A percentile compares a stretch with the other conserved stretches of the same genome.
These are phyloP conservation scores for Bremia lactucae DNA, from an alignment of 352 stramenopile species.

Conservation along the genomic window DNA sequence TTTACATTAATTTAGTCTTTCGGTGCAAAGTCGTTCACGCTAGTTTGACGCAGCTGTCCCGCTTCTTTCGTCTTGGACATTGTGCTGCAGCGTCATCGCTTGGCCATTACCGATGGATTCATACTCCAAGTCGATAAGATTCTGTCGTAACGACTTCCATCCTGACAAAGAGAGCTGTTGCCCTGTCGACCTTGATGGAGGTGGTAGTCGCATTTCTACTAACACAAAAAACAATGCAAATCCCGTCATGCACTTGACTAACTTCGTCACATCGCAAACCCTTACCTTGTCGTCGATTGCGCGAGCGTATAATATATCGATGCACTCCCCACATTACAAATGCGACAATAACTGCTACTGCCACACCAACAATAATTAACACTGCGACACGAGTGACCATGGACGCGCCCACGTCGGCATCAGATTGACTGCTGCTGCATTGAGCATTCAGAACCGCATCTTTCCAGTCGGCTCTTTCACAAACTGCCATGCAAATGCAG, in stretches of 20 bases:
- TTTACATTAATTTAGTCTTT: too few relatives aligned
- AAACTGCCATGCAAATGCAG: conserved; percentile 33
- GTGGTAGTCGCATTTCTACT: too few relatives aligned
- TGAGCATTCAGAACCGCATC: conserved; percentile 19
- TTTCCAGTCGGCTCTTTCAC: conserved; percentile 21
- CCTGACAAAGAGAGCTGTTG: conserved; percentile 33
- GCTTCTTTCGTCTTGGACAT: too few relatives aligned
- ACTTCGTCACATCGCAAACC: not conserved
- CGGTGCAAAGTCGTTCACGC: too few relatives aligned
- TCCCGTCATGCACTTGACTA: not conserved
- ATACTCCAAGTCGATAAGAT: conserved; percentile 41
- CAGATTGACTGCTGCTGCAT: conserved; percentile 5
- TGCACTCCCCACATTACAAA: conserved; percentile 18
- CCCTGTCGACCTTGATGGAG: conserved; percentile 17
- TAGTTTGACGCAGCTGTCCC: too few relatives aligned
- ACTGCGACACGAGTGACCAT: conserved; percentile 18
- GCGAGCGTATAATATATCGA: conserved; percentile 4
- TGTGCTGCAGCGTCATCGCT: conserved; percentile 6
- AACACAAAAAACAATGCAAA: too few relatives aligned
- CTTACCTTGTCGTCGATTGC: conserved; percentile 6
- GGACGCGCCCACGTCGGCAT: conserved; percentile 3
- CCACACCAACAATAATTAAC: conserved; percentile 16
- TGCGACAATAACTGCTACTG: conserved; percentile 13
- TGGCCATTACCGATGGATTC: conserved; percentile 11
- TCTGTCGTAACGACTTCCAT: conserved; percentile 45